A percentile compares a stretch with the other conserved stretches of the same genome.
These are phyloP conservation scores for Abrus pulchellus DNA, from an alignment of 306 rosid genomes.

Conservation along the genomic window DNA sequence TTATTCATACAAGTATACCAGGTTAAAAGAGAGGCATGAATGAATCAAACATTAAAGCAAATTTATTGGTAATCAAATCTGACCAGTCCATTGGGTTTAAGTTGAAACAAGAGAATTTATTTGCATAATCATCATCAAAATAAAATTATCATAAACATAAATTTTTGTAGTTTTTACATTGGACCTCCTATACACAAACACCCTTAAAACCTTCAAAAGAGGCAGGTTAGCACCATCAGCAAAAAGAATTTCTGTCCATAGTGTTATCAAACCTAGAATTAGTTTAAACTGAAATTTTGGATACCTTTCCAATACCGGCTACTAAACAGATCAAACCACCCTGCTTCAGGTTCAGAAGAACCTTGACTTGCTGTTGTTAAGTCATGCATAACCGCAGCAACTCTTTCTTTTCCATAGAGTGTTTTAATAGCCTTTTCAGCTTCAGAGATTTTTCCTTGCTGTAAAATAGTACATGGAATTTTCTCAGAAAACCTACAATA, in stretches of 20 bases:
- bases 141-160: not conserved
- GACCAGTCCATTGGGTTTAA: not conserved
- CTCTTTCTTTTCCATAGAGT: slow-evolving; percentile 87
- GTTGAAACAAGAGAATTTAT: slow-evolving; percentile 19
- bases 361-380: slow-evolving; percentile 75
- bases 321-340: slow-evolving; percentile 96
- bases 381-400: slow-evolving; percentile 71
- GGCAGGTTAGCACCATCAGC: not conserved
- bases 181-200: slow-evolving; percentile 18
- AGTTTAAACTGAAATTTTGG: not conserved
- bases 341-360: slow-evolving; percentile 92
- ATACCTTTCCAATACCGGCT: slow-evolving; percentile 94
- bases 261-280: slow-evolving; percentile 19
- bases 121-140: slow-evolving; percentile 6
- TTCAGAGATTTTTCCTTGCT: slow-evolving; percentile 88
- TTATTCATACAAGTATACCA: slow-evolving; percentile 8
- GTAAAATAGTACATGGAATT: slow-evolving; percentile 48
- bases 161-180: not conserved
- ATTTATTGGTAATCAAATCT: slow-evolving; percentile 1
- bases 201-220: slow-evolving; percentile 11
- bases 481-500: slow-evolving; percentile 41
- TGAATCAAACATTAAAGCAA: slow-evolving; percentile 16
- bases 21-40: slow-evolving; percentile 2
- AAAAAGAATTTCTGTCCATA: not conserved
- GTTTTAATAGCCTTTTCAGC: slow-evolving; percentile 83